phyloP scores from a whole-genome alignment of 768 basidiomycete species.

The Boletus rufocinnamomeus region DNA sequence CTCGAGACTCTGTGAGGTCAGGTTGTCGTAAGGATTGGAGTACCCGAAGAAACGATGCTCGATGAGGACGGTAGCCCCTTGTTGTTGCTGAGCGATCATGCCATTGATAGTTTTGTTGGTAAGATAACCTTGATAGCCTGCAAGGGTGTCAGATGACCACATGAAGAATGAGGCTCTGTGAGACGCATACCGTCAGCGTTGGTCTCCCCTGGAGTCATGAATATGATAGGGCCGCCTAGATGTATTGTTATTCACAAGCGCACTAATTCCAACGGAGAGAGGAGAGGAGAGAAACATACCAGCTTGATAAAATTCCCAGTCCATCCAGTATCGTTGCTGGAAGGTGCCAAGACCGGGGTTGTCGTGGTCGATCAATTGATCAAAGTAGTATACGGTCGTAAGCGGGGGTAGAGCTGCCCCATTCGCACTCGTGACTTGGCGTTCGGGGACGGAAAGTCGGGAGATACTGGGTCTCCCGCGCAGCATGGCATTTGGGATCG shows the following conservation, averaged over 20 bases:
- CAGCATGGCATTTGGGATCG: constrained; percentile 22
- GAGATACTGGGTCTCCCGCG: constrained; percentile 22
- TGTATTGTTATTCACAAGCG: neutral
- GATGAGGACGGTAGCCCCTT: constrained; percentile 60
- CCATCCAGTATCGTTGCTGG: constrained; percentile 72
- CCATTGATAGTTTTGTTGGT: constrained; percentile 67
- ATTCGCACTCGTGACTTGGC: constrained; percentile 17
- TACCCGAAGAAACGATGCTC: constrained; percentile 77
- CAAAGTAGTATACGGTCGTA: constrained; percentile 32
- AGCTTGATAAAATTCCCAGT: constrained; percentile 63
- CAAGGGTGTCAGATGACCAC: neutral
- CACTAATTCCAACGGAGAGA: neutral
- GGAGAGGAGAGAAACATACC: constrained; percentile 31
- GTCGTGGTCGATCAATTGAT: constrained; percentile 45
- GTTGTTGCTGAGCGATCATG: constrained; percentile 63
- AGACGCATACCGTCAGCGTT: constrained; percentile 45
- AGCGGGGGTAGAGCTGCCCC: constrained; percentile 30
- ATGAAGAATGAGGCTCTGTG: neutral
- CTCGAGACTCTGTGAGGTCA: constrained; percentile 56
- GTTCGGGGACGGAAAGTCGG: constrained; percentile 12
- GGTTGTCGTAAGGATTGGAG: constrained; percentile 69
- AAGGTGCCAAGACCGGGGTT: constrained; percentile 71
- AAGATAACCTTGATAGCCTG: constrained; percentile 50
- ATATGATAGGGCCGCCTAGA: constrained; percentile 29
- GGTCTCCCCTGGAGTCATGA: constrained; percentile 61